These are phyloP conservation scores for Entomortierella beljakovae DNA, from an alignment of 192 early-diverging fungal species.

Conservation along the genomic window DNA sequence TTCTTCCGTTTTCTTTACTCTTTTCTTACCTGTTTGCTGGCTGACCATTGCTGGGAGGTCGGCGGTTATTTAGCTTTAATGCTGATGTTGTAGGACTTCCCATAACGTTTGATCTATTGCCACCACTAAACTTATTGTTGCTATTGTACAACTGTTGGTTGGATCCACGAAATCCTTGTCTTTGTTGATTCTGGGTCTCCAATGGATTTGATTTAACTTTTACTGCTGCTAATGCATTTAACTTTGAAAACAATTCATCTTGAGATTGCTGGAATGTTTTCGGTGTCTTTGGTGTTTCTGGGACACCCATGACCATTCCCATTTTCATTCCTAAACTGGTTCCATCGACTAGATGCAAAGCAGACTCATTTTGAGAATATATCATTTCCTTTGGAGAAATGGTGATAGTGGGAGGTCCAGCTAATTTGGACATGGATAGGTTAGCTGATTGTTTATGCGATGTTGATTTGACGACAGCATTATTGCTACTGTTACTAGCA, in stretches of 20 bases:
- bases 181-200: not conserved
- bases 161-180: not conserved
- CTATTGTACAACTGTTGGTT: not conserved
- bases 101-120: not conserved
- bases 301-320: conserved; percentile 5
- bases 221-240: conserved; percentile 20
- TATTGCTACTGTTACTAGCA: no score
- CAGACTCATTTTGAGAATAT: conserved; percentile 1
- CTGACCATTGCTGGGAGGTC: not conserved
- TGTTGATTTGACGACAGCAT: not conserved
- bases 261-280: conserved; percentile 41
- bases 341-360: not conserved
- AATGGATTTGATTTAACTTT: conserved; percentile 10
- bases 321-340: conserved; percentile 15
- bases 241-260: conserved; percentile 35
- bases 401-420: not conserved
- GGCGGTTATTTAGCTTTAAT: conserved; percentile 2
- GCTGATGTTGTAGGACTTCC: conserved; percentile 11
- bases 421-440: conserved; percentile 9
- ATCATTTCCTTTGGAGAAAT: not conserved
- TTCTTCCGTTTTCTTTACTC: not conserved
- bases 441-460: not conserved
- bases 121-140: not conserved
- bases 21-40: conserved; percentile 1
- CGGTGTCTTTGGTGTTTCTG: not conserved